phyloP scores from a whole-genome alignment of 345 rosid genomes.

The Salix arbutifolia region DNA sequence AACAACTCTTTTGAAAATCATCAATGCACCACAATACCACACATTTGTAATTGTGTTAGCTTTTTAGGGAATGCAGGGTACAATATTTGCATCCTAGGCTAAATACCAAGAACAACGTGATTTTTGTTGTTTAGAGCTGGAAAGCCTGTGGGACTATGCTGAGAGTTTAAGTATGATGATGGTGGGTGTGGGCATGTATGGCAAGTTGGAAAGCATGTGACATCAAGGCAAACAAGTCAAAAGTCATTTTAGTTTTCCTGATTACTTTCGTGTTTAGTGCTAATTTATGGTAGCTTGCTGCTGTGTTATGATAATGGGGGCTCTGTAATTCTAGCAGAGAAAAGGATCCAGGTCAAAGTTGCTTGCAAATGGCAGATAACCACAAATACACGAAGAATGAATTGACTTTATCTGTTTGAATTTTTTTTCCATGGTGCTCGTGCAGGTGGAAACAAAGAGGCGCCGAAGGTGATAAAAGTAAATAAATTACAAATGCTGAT shows the following conservation, averaged over 20 bases:
- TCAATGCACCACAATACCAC: too few species aligned
- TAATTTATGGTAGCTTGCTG: background rate
- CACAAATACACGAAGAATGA: background rate
- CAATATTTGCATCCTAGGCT: background rate
- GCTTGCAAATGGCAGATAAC: background rate
- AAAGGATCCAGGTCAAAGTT: background rate
- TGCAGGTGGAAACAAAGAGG: slow-evolving; percentile 72
- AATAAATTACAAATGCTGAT: background rate
- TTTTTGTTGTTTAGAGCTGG: too few species aligned
- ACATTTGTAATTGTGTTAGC: too few species aligned
- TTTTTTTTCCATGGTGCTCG: background rate
- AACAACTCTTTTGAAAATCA: too few species aligned
- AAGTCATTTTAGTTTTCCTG: background rate
- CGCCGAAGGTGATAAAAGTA: slow-evolving; percentile 41
- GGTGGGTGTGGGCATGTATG: background rate
- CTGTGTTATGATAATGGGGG: background rate
- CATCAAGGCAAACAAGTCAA: background rate
- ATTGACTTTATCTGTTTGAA: background rate
- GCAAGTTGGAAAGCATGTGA: background rate
- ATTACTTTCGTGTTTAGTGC: background rate
- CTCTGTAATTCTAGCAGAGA: background rate
- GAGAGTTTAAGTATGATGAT: background rate
- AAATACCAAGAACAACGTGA: too few species aligned
- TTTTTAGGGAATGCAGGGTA: too few species aligned
- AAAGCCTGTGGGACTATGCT: background rate